These are phyloP conservation scores for Prinsepia uniflora DNA, from an alignment of 306 rosid species.

Conservation along the genomic window DNA sequence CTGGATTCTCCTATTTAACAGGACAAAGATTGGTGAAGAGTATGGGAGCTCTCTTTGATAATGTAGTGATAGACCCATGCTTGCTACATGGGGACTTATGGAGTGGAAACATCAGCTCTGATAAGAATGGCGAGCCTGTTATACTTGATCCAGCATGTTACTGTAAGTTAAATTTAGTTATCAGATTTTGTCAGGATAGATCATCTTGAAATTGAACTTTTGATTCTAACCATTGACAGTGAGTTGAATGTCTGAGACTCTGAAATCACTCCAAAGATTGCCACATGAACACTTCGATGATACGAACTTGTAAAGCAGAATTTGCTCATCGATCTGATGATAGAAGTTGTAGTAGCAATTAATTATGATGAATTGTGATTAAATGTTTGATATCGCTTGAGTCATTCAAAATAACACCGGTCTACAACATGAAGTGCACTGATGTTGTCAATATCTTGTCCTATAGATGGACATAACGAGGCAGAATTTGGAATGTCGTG, in stretches of 20 bases:
- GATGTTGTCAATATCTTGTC: conserved; percentile 18
- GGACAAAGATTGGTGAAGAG: conserved; percentile 76
- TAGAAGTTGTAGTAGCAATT: not conserved
- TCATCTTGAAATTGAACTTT: not conserved
- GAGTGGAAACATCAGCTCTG: conserved; percentile 91
- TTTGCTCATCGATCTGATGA: not conserved
- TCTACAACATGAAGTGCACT: not conserved
- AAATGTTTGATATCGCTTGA: not conserved
- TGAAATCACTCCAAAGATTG: not conserved
- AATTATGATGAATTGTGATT: not conserved
- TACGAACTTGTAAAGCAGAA: not conserved
- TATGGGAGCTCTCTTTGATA: conserved; percentile 63
- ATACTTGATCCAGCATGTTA: conserved; percentile 94
- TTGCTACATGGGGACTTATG: conserved; percentile 92
- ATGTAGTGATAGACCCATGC: conserved; percentile 70
- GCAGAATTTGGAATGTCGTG: conserved; percentile 97
- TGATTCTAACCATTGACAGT: not conserved
- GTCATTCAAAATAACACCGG: not conserved
- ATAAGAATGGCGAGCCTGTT: conserved; percentile 81
- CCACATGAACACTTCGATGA: not conserved
- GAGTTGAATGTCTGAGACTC: not conserved
- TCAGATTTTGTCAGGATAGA: conserved; percentile 1
- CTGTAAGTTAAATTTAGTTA: conserved; percentile 58
- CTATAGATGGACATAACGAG: conserved; percentile 83
- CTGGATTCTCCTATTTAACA: conserved; percentile 27